Conservation (phyloP, 345 rosid species). For the Eutrema japonicum region DNA sequence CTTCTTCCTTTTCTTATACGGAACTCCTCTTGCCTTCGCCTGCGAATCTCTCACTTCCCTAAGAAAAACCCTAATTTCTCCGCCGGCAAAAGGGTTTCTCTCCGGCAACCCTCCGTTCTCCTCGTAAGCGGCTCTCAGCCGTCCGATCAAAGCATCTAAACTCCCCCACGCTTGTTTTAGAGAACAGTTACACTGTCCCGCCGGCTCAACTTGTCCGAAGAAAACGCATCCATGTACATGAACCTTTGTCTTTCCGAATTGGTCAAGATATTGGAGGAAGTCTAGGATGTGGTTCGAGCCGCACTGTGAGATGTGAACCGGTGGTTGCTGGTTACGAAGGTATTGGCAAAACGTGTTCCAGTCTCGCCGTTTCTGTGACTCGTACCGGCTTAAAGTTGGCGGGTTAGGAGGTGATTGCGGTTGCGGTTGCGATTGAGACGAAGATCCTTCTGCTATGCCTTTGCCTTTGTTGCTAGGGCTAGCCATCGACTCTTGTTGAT, state of each 20-base stretch:
- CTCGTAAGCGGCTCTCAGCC: conserved; percentile 83
- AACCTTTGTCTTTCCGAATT: conserved; percentile 87
- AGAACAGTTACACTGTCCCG: conserved; percentile 81
- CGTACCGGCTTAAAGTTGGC: conserved; percentile 66
- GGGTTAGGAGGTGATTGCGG: conserved; percentile 52
- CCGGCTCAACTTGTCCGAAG: conserved; percentile 83
- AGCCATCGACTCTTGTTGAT: conserved; percentile 39
- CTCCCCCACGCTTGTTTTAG: conserved; percentile 94
- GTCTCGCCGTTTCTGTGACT: conserved; percentile 84
- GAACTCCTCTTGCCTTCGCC: conserved; percentile 84
- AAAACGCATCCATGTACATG: conserved; percentile 80
- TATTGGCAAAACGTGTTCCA: conserved; percentile 94
- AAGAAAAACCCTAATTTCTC: conserved; percentile 68
- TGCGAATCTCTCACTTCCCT: conserved; percentile 88
- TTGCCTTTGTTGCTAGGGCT: conserved; percentile 64
- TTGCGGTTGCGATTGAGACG: conserved; percentile 37
- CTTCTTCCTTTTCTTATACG: conserved; percentile 91
- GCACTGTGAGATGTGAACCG: conserved; percentile 70
- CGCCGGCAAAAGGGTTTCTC: conserved; percentile 80
- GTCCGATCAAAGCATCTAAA: conserved; percentile 89
- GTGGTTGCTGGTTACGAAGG: conserved; percentile 83
- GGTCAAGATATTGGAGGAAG: conserved; percentile 80
- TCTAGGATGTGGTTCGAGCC: conserved; percentile 72
- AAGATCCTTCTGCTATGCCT: conserved; percentile 66
- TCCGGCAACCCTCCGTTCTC: conserved; percentile 86